Evolutionary conservation across 306 rosid genomes (phyloP), one percentile per base, ranked within the genome.

Genomic region (Datisca glomerata): DNA sequence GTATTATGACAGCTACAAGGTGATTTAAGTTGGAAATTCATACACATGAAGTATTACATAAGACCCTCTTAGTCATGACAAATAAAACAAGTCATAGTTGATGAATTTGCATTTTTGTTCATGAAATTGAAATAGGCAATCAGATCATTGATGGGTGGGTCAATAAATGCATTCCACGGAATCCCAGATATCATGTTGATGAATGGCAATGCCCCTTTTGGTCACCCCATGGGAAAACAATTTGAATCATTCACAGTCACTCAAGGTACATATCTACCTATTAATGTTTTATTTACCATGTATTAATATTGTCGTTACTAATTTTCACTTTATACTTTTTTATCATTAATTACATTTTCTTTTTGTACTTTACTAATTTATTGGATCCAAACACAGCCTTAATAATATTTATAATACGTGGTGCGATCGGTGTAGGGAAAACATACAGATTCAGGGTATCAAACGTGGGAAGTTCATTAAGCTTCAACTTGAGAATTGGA

Each of bases 401-500:
- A n/a, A n/a, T n/a, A n/a, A n/a, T n/a, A n/a, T n/a, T n/a, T n/a
- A n/a, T n/a, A n/a, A n/a, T n/a, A n/a, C n/a, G n/a, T n/a, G n/a
- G n/a, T n/a, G n/a, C n/a, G n/a, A n/a, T n/a, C n/a, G n/a, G n/a
- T n/a, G n/a, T n/a, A 87, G 97, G 83, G 33, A 76, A 74, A 71
- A 71, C 81, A 22, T 82, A 87, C 29, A 48, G 83, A 72, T 69
- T 79, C 12, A 82, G 89, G 67, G 69, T 82, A 73, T 82, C 97
- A 57, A 82, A 87, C 6, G 97, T 87, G 47, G 94, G 96, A 21
- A 71, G 61, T 24, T 44, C 68, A 1, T 37, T 70, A 64, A 87
- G 94, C 66, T 69, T 82, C 74, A 82, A 82, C 49, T 74, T 82
- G 67, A 73, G 80, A 71, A 79, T 87, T 67, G 81, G 76, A 41